Conservation (phyloP, 768 basidiomycete genomes). For the Mycena olivaceomarginata region DNA sequence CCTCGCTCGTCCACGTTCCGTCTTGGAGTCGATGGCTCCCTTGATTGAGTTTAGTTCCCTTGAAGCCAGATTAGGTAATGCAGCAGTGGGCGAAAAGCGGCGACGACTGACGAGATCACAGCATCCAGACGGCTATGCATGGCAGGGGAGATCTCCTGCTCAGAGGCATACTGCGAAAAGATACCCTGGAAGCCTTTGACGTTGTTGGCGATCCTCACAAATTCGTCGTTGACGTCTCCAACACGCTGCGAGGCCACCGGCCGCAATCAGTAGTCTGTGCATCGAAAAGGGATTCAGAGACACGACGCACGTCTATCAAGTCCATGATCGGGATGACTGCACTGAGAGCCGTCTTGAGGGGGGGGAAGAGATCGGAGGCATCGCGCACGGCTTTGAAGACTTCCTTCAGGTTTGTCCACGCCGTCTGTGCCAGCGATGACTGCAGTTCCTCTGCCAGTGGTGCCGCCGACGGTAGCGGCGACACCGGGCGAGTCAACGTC, state of each 20-base stretch:
- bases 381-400: conserved; percentile 17
- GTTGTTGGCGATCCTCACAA: conserved; percentile 5
- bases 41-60: neutral
- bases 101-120: neutral
- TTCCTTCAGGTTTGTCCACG: conserved; percentile 9
- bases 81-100: neutral
- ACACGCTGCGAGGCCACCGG: neutral
- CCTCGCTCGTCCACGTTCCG: conserved; percentile 7
- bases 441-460: neutral
- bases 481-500: no score
- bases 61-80: conserved; percentile 6
- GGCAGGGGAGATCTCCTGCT: neutral
- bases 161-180: conserved; percentile 1
- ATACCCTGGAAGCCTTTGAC: neutral
- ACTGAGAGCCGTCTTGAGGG: conserved; percentile 13
- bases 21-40: neutral
- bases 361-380: conserved; percentile 8
- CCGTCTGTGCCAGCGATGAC: neutral
- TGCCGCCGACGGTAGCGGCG: neutral
- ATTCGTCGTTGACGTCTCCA: conserved; percentile 11
- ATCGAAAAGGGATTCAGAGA: neutral
- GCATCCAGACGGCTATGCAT: neutral
- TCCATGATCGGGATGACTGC: conserved; percentile 5
- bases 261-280: neutral
- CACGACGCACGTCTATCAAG: conserved; percentile 12